phyloP scores from a whole-genome alignment of 257 asterid genomes.

The Paraleonurus japonicus region DNA sequence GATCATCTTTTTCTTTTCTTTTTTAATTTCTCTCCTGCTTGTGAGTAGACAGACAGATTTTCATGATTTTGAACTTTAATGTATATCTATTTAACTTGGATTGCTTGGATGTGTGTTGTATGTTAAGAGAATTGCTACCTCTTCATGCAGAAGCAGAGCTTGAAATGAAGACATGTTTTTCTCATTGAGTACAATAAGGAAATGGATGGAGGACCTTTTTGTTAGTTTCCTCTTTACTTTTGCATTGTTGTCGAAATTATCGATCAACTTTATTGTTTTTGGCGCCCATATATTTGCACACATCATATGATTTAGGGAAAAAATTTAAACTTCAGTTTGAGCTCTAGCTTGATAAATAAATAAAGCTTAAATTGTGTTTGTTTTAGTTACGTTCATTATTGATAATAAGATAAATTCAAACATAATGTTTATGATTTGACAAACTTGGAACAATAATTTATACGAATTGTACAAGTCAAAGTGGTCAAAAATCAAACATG shows the following conservation, averaged over 20 bases:
- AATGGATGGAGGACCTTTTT: neutral
- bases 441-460: no score
- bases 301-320: neutral
- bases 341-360: neutral
- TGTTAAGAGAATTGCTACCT: constrained; percentile 28
- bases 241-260: neutral
- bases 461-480: neutral
- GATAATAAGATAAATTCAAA: neutral
- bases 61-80: constrained; percentile 45
- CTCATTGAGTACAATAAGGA: neutral
- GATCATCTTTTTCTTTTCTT: neutral
- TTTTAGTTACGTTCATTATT: neutral
- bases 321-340: neutral
- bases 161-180: neutral
- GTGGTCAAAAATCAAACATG: no score
- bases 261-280: neutral
- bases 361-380: neutral
- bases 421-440: neutral
- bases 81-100: constrained; percentile 56
- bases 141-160: constrained; percentile 25
- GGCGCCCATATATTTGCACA: neutral
- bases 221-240: neutral
- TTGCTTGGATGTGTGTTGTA: constrained; percentile 48
- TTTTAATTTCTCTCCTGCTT: no score
- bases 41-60: constrained; percentile 29